phyloP scores from a whole-genome alignment of 805 yeast genomes.

The Wickerhamomyces rabaulensis region DNA sequence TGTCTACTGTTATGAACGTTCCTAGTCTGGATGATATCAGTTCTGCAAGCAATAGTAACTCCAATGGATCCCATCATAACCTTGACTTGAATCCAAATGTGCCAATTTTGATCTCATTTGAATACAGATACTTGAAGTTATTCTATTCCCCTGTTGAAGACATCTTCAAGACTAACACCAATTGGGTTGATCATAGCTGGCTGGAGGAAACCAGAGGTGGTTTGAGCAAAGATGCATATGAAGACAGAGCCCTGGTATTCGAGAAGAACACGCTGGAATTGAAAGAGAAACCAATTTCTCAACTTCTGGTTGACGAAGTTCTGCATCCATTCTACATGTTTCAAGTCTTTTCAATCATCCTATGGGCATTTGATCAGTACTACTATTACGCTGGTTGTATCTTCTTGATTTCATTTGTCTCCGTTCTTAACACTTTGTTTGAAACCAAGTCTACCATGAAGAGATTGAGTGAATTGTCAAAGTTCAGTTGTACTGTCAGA shows the following conservation, averaged over 20 bases:
- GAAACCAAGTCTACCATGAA: slow-evolving; percentile 77
- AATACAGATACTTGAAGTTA: slow-evolving; percentile 78
- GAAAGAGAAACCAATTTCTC: slow-evolving; percentile 59
- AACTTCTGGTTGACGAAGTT: slow-evolving; percentile 78
- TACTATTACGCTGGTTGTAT: slow-evolving; percentile 93
- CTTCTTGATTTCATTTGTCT: slow-evolving; percentile 74
- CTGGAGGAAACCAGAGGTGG: slow-evolving; percentile 56
- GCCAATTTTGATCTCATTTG: slow-evolving; percentile 64
- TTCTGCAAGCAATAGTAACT: slow-evolving; percentile 10
- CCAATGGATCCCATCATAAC: slow-evolving; percentile 16
- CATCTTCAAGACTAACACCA: slow-evolving; percentile 72
- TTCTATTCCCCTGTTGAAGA: slow-evolving; percentile 86
- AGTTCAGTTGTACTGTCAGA: slow-evolving; percentile 73
- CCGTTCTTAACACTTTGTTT: slow-evolving; percentile 74
- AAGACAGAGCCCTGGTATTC: slow-evolving; percentile 68
- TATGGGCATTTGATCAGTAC: slow-evolving; percentile 92
- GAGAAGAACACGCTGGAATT: slow-evolving; percentile 74
- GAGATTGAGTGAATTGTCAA: slow-evolving; percentile 69
- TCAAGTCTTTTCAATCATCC: slow-evolving; percentile 84
- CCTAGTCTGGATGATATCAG: slow-evolving; percentile 25
- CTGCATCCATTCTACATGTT: slow-evolving; percentile 94
- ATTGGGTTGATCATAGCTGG: slow-evolving; percentile 89
- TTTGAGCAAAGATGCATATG: slow-evolving; percentile 59
- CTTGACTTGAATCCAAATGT: slow-evolving; percentile 35
- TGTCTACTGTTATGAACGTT: slow-evolving; percentile 59